Base-by-base conservation (phyloP, 2,329 filamentous ascomycete species). In the Neoascochyta sp. region DNA sequence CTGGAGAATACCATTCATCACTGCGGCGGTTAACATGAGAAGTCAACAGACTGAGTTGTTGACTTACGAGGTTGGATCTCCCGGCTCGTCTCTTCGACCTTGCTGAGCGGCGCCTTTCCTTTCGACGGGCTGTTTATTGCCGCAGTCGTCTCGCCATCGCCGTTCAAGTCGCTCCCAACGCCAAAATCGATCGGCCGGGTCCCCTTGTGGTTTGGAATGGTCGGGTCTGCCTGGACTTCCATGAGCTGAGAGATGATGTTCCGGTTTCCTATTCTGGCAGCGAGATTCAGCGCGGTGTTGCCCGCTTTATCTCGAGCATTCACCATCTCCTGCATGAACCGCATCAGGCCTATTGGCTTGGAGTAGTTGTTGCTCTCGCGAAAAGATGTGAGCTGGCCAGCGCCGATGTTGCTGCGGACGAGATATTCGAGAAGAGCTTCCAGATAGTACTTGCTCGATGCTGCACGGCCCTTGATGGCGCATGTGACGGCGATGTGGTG, bases 401-500 rank as follows among this genome's bases (percentile, higher is more conserved):
- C 49, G 8, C 53, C 51, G 15, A 58, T 63, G 30, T 61, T 65
- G 59, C 93, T 87, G 19, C 89, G 81, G 3, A 96, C 89, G 9
- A 96, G 84, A 70, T 93, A 96, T 57, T 95, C 90, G 1, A 98
- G 72, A 8, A 98, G 73, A 16, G 87, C 90, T 64, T 98, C 92
- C 2, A 98, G 77, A 52, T 98, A 98, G 60, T 96, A 95, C 45
- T 90, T 86, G 58, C 88, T 94, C 13, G 92, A 90, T 22, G 86
- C 81, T 35, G 86, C 89, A 27, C 92, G 80, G 5, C 90, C 90
- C 58, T 95, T 95, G 51, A 96, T 92, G 5, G 89, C 92, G 40
- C 89, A 95, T 10, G 92, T 93, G 18, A 96, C 80, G 4, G 92
- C 89, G 50, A 98, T 96, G 56, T 98, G 92, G 56, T 98, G 92